Evolutionary conservation across 208 protist genomes (phyloP).

Genomic region (Kentomonas sorsogonicus): DNA sequence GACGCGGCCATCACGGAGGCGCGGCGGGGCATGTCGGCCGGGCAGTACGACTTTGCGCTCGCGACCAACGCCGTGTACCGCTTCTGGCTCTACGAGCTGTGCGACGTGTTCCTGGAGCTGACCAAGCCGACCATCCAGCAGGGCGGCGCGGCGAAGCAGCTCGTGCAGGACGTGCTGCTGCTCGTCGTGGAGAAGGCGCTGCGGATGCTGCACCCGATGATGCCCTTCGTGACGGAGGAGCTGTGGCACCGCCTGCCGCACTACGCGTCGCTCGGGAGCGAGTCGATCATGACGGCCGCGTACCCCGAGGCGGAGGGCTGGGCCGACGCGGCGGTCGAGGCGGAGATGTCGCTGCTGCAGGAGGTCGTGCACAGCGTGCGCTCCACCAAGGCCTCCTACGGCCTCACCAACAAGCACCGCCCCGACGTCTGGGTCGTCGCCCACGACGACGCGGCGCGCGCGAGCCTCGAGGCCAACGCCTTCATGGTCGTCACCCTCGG

Average conservation of each 20-base stretch:
- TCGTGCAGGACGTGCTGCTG: slow-evolving; percentile 90
- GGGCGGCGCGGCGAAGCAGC: slow-evolving; percentile 58
- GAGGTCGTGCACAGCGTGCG: slow-evolving; percentile 83
- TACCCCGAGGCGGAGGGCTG: slow-evolving; percentile 75
- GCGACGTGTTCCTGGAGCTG: slow-evolving; percentile 96
- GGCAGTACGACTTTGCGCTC: slow-evolving; percentile 89
- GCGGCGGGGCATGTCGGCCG: slow-evolving; percentile 65
- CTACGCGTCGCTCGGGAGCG: slow-evolving; percentile 59
- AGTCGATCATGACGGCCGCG: slow-evolving; percentile 86
- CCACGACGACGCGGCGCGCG: slow-evolving; percentile 34
- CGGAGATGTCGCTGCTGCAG: slow-evolving; percentile 79
- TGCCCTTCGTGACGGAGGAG: slow-evolving; percentile 99
- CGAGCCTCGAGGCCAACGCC: slow-evolving; percentile 35
- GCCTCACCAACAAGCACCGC: slow-evolving; percentile 85
- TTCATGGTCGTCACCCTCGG: slow-evolving; percentile 77
- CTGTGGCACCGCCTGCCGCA: slow-evolving; percentile 96
- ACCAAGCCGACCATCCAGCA: slow-evolving; percentile 90
- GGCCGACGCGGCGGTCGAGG: slow-evolving; percentile 57
- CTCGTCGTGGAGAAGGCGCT: slow-evolving; percentile 90
- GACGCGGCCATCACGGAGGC: slow-evolving; percentile 67
- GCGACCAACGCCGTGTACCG: slow-evolving; percentile 90
- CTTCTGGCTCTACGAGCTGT: slow-evolving; percentile 98
- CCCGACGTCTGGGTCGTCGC: slow-evolving; percentile 75
- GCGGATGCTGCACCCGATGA: slow-evolving; percentile 98
- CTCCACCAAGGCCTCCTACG: slow-evolving; percentile 85